Conservation (phyloP, 331 rosid genomes). For the Acacia concinna region DNA sequence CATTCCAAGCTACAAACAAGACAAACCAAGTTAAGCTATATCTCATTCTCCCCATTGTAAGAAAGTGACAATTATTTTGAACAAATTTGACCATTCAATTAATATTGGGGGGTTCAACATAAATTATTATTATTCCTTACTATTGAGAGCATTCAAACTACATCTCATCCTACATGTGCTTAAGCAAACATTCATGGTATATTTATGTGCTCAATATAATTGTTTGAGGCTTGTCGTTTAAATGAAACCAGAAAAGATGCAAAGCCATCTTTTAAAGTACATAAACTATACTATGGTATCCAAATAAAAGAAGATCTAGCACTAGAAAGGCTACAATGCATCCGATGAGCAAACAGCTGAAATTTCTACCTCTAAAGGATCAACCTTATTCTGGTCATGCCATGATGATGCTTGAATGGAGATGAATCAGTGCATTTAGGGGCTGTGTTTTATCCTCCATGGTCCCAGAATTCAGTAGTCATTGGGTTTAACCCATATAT, state of each 20-base stretch:
- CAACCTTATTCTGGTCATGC: background rate
- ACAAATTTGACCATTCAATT: background rate
- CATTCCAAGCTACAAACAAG: slow-evolving; percentile 8
- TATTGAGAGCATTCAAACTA: background rate
- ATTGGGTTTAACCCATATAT: no score
- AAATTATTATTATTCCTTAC: background rate
- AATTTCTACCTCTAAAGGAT: background rate
- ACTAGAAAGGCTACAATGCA: background rate
- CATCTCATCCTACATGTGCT: background rate
- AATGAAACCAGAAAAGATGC: background rate
- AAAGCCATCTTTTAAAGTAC: background rate
- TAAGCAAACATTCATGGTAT: background rate
- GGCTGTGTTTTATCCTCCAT: background rate
- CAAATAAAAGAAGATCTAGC: background rate
- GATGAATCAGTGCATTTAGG: background rate
- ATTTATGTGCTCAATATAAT: background rate
- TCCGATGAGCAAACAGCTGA: background rate
- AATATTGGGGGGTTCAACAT: background rate
- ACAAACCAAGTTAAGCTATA: background rate
- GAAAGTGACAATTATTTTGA: background rate
- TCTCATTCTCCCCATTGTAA: background rate
- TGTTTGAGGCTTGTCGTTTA: background rate
- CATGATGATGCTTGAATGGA: background rate
- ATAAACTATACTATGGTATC: background rate
- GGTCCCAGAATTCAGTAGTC: background rate